These are phyloP conservation scores for Cicer cuneatum DNA, from an alignment of 306 rosid genomes.

Conservation along the genomic window DNA sequence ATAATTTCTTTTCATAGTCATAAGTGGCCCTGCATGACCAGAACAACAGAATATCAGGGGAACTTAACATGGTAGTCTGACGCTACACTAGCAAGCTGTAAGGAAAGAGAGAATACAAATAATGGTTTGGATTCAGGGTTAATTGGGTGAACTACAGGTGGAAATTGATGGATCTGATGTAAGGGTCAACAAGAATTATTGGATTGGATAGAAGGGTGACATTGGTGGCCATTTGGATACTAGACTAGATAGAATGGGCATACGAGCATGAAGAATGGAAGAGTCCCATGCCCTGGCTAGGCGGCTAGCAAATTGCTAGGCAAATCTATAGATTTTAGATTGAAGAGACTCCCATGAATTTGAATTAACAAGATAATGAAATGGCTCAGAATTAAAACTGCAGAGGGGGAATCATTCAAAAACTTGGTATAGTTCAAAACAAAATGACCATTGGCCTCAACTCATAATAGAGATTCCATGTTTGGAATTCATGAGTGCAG, in stretches of 20 bases:
- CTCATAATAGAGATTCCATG: conserved; percentile 16
- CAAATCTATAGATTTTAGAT: neutral
- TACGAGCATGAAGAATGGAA: neutral
- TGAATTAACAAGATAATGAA: conserved; percentile 33
- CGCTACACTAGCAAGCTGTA: conserved; percentile 35
- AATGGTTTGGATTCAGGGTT: conserved; percentile 10
- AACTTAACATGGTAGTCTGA: conserved; percentile 27
- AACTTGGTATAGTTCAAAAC: neutral
- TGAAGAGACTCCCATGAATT: conserved; percentile 32
- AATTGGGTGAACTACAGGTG: neutral
- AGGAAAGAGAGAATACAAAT: conserved; percentile 15
- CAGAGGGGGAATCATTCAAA: neutral
- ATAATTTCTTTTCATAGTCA: conserved; percentile 88
- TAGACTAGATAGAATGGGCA: conserved; percentile 2
- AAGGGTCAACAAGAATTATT: conserved; percentile 6
- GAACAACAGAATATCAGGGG: conserved; percentile 47
- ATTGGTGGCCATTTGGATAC: neutral
- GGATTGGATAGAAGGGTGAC: conserved; percentile 25
- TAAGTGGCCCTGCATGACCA: conserved; percentile 76
- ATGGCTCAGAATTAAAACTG: conserved; percentile 25
- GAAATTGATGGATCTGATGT: conserved; percentile 20
- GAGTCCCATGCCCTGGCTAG: neutral
- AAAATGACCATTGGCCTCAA: conserved; percentile 10
- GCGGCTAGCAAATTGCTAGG: conserved; percentile 1
- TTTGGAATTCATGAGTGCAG: neutral